These are phyloP conservation scores for Trichomonascaceae sp. DNA, from an alignment of 1,139 yeast genomes.

Conservation along the genomic window DNA sequence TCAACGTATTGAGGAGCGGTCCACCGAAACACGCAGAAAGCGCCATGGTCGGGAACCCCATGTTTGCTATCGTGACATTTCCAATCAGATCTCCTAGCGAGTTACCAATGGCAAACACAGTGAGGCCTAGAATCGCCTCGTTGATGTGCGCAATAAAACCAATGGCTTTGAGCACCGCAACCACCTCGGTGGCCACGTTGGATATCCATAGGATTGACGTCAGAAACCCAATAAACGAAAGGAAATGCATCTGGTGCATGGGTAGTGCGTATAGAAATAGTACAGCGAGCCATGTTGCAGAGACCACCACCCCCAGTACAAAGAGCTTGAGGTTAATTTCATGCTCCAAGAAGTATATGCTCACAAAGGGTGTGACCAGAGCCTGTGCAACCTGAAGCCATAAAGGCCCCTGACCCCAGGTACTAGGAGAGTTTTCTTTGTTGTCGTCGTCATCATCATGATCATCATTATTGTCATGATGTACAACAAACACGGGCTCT, in stretches of 20 bases:
- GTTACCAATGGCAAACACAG: conserved; percentile 86
- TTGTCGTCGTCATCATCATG: background rate
- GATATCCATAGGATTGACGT: conserved; percentile 65
- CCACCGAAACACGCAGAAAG: conserved; percentile 93
- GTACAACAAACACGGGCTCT: background rate
- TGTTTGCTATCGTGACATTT: conserved; percentile 65
- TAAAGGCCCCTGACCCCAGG: conserved; percentile 7
- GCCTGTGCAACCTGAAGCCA: conserved; percentile 20
- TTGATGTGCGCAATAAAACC: conserved; percentile 51
- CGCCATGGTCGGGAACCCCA: conserved; percentile 90
- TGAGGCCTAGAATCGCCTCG: conserved; percentile 71
- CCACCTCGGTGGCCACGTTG: conserved; percentile 62
- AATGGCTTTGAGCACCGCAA: conserved; percentile 50
- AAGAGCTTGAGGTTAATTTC: conserved; percentile 26
- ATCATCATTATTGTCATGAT: conserved; percentile 1
- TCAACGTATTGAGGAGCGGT: conserved; percentile 52
- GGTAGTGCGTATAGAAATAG: conserved; percentile 7
- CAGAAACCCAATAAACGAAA: conserved; percentile 42
- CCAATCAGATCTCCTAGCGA: conserved; percentile 84
- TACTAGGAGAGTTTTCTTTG: conserved; percentile 3
- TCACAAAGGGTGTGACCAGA: conserved; percentile 16
- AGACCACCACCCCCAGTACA: conserved; percentile 1
- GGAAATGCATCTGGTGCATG: background rate
- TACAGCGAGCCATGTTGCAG: conserved; percentile 6
- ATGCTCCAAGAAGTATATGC: too few species aligned